A percentile compares a stretch with the other conserved stretches of the same genome.
Evolutionary conservation across 2,329 filamentous ascomycete genomes (phyloP).

Genomic region (Alternaria gansuensis): DNA sequence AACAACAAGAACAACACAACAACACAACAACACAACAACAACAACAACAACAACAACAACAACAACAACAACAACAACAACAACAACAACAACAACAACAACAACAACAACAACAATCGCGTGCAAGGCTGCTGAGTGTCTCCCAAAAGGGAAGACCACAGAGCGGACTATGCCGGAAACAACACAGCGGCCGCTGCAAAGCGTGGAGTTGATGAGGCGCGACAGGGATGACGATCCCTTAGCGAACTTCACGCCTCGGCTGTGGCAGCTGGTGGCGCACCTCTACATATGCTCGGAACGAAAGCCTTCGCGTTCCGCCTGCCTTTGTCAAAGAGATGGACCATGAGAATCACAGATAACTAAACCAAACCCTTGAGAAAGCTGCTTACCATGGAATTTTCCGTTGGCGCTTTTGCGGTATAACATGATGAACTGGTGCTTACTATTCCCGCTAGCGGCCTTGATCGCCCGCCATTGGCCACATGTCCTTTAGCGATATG

Average conservation of each 20-base stretch:
- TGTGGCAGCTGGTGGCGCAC: not conserved
- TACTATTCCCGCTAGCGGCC: constrained; percentile 10
- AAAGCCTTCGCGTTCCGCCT: not conserved
- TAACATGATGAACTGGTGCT: constrained; percentile 1
- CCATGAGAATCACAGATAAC: not conserved
- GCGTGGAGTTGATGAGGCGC: constrained; percentile 24
- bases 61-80: no score
- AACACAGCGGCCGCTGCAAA: constrained; percentile 14
- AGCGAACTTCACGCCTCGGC: constrained; percentile 3
- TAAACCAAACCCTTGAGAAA: not conserved
- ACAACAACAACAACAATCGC: not conserved
- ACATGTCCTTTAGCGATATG: constrained; percentile 3
- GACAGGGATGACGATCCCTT: constrained; percentile 13
- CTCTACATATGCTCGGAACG: constrained; percentile 9
- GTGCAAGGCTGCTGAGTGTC: constrained; percentile 3
- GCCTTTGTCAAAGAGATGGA: not conserved
- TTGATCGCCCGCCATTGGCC: constrained; percentile 4
- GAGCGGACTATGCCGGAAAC: constrained; percentile 12
- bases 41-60: not conserved
- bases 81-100: no score
- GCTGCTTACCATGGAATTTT: not conserved
- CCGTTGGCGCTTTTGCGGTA: not conserved
- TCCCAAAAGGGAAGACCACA: constrained; percentile 8
- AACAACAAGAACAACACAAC: not conserved
- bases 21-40: no score